Conservation (phyloP, 2,329 filamentous ascomycete genomes). For the Penicillium concentricum region DNA sequence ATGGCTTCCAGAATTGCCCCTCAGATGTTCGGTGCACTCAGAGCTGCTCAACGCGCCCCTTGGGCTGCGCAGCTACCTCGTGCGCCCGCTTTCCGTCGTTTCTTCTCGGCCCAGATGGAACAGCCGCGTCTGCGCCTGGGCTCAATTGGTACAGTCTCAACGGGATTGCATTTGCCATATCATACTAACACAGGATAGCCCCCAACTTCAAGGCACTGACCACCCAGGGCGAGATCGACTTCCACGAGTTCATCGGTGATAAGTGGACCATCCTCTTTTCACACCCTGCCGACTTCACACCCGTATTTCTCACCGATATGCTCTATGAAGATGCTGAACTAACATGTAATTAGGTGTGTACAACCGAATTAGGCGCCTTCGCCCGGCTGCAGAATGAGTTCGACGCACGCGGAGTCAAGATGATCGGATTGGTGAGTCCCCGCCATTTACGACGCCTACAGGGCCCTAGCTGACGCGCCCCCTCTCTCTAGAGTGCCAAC, state of each 20-base stretch:
- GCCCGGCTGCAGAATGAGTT: conserved; percentile 88
- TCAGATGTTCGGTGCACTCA: conserved; percentile 28
- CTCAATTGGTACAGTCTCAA: conserved; percentile 29
- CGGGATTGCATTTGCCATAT: neutral
- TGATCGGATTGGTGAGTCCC: conserved; percentile 69
- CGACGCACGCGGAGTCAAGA: conserved; percentile 80
- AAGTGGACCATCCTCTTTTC: conserved; percentile 69
- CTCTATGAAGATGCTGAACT: neutral
- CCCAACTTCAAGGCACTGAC: conserved; percentile 69
- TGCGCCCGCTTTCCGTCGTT: conserved; percentile 30
- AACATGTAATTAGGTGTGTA: conserved; percentile 55
- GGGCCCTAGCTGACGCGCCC: neutral
- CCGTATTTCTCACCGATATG: conserved; percentile 53
- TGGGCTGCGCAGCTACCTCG: conserved; percentile 23
- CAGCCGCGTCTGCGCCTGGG: conserved; percentile 38
- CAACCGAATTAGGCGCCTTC: conserved; percentile 90
- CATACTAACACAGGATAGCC: conserved; percentile 36
- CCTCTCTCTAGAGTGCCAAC: conserved; percentile 66
- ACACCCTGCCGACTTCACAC: conserved; percentile 79
- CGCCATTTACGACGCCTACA: neutral
- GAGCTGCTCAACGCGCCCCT: conserved; percentile 23
- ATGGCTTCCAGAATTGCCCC: conserved; percentile 32
- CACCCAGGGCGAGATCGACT: conserved; percentile 64
- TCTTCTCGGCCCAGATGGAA: conserved; percentile 28
- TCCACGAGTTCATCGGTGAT: conserved; percentile 68